These are phyloP conservation scores for Fomitopsis pulvina DNA, from an alignment of 768 basidiomycete species.

Conservation along the genomic window DNA sequence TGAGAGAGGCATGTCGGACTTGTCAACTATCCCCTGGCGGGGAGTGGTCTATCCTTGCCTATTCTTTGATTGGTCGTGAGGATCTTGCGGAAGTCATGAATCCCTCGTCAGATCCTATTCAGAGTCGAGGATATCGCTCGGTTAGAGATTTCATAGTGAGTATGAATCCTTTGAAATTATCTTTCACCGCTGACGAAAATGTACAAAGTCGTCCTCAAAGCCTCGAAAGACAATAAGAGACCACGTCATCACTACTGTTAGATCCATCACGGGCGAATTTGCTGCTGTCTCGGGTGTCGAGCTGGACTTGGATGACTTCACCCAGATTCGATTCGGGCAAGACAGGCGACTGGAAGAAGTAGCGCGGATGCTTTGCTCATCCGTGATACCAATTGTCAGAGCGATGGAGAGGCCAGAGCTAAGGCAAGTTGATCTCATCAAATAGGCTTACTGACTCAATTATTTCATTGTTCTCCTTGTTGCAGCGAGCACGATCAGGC, in stretches of 20 bases:
- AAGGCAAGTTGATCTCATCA: conserved; percentile 34
- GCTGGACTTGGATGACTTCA: conserved; percentile 63
- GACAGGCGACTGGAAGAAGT: conserved; percentile 91
- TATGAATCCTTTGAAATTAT: conserved; percentile 6
- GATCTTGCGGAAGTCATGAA: conserved; percentile 67
- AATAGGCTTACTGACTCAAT: neutral
- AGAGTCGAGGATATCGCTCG: conserved; percentile 48
- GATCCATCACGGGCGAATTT: conserved; percentile 46
- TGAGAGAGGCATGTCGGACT: conserved; percentile 79
- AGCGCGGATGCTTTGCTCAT: conserved; percentile 83
- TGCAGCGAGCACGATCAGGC: conserved; percentile 81
- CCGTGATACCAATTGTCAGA: conserved; percentile 56
- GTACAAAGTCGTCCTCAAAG: conserved; percentile 40
- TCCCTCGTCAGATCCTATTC: conserved; percentile 36
- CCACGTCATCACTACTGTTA: conserved; percentile 42
- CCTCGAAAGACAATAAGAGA: conserved; percentile 45
- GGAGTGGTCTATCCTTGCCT: conserved; percentile 67
- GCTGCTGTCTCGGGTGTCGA: conserved; percentile 66
- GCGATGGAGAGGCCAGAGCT: conserved; percentile 62
- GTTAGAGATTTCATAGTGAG: conserved; percentile 54
- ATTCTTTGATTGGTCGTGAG: conserved; percentile 62
- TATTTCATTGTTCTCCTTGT: neutral
- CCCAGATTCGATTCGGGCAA: conserved; percentile 81
- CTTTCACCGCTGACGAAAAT: conserved; percentile 2
- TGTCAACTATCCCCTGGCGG: conserved; percentile 75